Base-by-base conservation (phyloP, 192 early-diverging fungal genomes). In the Pilaira anomala region DNA sequence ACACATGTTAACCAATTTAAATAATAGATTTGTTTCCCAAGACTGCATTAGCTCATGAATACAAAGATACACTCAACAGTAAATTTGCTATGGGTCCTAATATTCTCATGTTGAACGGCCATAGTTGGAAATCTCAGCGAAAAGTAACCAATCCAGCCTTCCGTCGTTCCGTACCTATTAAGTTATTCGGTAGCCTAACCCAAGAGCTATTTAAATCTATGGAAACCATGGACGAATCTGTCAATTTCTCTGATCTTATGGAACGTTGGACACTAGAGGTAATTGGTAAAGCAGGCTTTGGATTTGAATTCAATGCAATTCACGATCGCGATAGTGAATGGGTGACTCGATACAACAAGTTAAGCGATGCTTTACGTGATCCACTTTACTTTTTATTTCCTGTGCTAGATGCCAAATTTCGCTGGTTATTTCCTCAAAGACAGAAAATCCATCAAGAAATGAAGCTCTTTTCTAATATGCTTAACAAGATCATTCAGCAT, bases 261-360 rank as follows among this genome's bases (percentile, higher is more conserved):
- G 36, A 46, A 49, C 58, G 81, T 24, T 68, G 78, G 44, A 78
- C 85, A 11, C 72, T 86, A 16, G 85, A 86, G 52, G 81, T 80
- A 22, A 71, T 86, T 52, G 83, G 83, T 16, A 72, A 72, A 16
- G 78, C 79, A 13, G 71, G 73, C 51, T 83, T 83, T 76, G 60
- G 60, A 33, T 48, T 77, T 45, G 77, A 84, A 58, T 84, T 86
- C 63, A 65, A 76, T 44, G 75, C 82, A 0, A 71, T 80, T 16
- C 63, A 73, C 25, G 71, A 81, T 42, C 16, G 74, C 0, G 69
- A 78, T 16, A 14, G 8, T 4, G 29, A 11, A 40, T 16, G 6
- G 36, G 0, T 19, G 1, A 24, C 19, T 21, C 51, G 78, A 75
- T 44, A 80, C 75, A 33, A 74, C 41, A 62, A 63, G 19, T 57